phyloP scores from a whole-genome alignment of 768 basidiomycete genomes.

The Chalciporus pseudorubinellus region DNA sequence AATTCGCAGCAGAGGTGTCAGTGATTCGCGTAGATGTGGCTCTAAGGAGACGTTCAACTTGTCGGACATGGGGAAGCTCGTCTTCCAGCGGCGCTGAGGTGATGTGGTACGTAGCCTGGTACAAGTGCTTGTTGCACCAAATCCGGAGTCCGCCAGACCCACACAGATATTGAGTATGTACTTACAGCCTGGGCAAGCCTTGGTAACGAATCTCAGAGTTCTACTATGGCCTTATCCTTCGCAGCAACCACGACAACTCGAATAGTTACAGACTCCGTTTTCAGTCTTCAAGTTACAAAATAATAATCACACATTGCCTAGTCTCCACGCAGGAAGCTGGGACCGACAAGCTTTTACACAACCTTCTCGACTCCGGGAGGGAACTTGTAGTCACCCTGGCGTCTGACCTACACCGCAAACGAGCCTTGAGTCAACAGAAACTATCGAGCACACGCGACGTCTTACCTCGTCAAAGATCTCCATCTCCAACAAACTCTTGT shows the following conservation, averaged over 20 bases:
- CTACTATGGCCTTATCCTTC: too few relatives aligned
- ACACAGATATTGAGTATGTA: too few relatives aligned
- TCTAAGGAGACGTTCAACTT: constrained; percentile 65
- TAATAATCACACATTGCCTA: background rate
- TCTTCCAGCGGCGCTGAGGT: too few relatives aligned
- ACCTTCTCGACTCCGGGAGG: constrained; percentile 62
- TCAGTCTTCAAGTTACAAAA: background rate
- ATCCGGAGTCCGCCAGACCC: too few relatives aligned
- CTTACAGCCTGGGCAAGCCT: too few relatives aligned
- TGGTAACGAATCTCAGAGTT: too few relatives aligned
- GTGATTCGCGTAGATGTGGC: constrained; percentile 51
- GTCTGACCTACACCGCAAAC: constrained; percentile 49
- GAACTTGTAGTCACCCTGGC: constrained; percentile 63
- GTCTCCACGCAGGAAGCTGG: background rate
- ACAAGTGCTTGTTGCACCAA: too few relatives aligned
- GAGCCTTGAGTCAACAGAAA: constrained; percentile 11
- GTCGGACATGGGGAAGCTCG: constrained; percentile 3
- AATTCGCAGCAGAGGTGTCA: constrained; percentile 44
- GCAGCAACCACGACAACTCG: too few relatives aligned
- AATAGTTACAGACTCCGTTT: background rate
- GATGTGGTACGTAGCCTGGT: too few relatives aligned
- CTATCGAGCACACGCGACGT: background rate
- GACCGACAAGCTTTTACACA: background rate
- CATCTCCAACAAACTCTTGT: constrained; percentile 81
- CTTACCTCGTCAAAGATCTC: constrained; percentile 79